These are phyloP conservation scores for Pezizomycotina sp. DNA, from an alignment of 2,329 filamentous ascomycete species.

Conservation along the genomic window DNA sequence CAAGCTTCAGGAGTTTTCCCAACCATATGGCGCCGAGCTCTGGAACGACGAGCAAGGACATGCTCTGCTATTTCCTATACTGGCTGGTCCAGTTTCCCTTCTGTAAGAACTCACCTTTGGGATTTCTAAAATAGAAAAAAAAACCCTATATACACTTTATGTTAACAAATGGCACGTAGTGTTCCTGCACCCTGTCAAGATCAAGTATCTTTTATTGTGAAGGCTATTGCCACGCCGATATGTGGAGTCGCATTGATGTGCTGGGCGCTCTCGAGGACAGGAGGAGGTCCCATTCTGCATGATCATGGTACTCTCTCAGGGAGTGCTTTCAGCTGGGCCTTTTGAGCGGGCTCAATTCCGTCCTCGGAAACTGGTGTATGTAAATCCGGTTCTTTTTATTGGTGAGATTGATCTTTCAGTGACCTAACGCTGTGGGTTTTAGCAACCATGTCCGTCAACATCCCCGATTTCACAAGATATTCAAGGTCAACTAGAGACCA, in stretches of 20 bases:
- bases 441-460: slow-evolving; percentile 35
- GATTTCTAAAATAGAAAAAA: slow-evolving; percentile 33
- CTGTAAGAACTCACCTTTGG: slow-evolving; percentile 29
- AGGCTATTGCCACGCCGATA: slow-evolving; percentile 38
- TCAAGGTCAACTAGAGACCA: slow-evolving; percentile 29
- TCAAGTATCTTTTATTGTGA: slow-evolving; percentile 40
- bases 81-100: slow-evolving; percentile 38
- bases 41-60: slow-evolving; percentile 41
- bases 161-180: slow-evolving; percentile 33
- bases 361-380: slow-evolving; percentile 30
- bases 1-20: slow-evolving; percentile 37
- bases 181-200: slow-evolving; percentile 39
- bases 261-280: slow-evolving; percentile 44
- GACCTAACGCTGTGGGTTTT: slow-evolving; percentile 31
- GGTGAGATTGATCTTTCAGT: slow-evolving; percentile 37
- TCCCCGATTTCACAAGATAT: slow-evolving; percentile 40
- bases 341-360: slow-evolving; percentile 23
- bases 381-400: slow-evolving; percentile 37
- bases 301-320: slow-evolving; percentile 33
- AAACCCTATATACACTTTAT: slow-evolving; percentile 30
- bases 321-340: slow-evolving; percentile 26
- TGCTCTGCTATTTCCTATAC: slow-evolving; percentile 43
- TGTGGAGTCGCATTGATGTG: slow-evolving; percentile 46
- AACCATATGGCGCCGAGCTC: slow-evolving; percentile 37
- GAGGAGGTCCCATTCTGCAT: slow-evolving; percentile 35